A percentile compares a stretch with the other conserved stretches of the same genome.
phyloP scores from a whole-genome alignment of 2,329 filamentous ascomycete species.

The Pleoardoris graminearum region DNA sequence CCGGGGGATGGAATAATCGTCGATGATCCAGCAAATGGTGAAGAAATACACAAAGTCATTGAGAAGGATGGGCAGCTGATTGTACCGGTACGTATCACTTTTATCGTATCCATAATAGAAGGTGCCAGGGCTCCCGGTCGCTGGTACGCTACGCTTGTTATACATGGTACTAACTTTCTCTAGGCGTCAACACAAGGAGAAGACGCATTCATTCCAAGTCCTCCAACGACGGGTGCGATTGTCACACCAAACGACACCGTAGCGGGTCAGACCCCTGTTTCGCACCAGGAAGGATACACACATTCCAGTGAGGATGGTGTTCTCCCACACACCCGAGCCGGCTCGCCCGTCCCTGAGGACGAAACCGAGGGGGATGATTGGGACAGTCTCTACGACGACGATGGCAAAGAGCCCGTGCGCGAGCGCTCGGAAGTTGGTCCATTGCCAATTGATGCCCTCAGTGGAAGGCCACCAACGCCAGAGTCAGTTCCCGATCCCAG shows the following conservation, averaged over 20 bases:
- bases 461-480: too few relatives aligned
- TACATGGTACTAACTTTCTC: not conserved
- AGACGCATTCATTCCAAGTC: too few relatives aligned
- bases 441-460: too few relatives aligned
- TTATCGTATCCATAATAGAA: too few relatives aligned
- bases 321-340: too few relatives aligned
- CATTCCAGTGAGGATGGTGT: too few relatives aligned
- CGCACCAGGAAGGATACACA: too few relatives aligned
- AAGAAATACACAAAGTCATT: not conserved
- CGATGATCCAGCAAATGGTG: not conserved
- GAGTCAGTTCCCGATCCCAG: not conserved
- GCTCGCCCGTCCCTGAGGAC: not conserved
- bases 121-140: too few relatives aligned
- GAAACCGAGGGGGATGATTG: not conserved
- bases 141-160: not conserved
- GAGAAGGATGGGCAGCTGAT: not conserved
- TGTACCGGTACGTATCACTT: not conserved
- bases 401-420: not conserved
- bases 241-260: not conserved
- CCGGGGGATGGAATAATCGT: not conserved
- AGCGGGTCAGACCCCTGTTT: not conserved
- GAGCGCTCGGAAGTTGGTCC: not conserved
- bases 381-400: not conserved
- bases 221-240: not conserved
- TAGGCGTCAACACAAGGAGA: not conserved